Base-by-base conservation (phyloP, 2,329 filamentous ascomycete genomes). In the Aspergillus alliaceus region DNA sequence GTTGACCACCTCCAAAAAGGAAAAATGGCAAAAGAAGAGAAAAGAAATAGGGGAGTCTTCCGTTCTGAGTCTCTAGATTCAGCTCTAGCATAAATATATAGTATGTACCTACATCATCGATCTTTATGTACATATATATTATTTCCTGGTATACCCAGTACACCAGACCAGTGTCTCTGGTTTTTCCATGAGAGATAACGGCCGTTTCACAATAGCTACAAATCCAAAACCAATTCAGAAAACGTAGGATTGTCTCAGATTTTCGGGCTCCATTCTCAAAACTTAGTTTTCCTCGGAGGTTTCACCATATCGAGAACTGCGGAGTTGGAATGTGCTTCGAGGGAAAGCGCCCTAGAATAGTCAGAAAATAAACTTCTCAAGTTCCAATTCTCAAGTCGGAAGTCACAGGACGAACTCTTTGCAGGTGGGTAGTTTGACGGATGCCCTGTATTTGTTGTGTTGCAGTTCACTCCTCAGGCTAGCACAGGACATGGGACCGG, bases 271-370 rank as follows among this genome's bases (percentile, higher is more conserved):
- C 54, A 20, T 61, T 57, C 53, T 60, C 58, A 57, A 64, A 60
- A 59, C 51, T 54, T 59, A 55, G 58, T 50, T 56, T 49, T 35
- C 51, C 29, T 59, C 64, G 65, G 65, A 53, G 56, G 46, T 63
- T 63, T 67, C 58, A 46, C 65, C 59, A 32, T 52, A 63, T 66
- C 31, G 39, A 64, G 64, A 65, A 63, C 64, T 34, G 47, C 31
- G 54, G 39, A 48, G 32, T 54, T 60, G 53, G 59, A 56, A 53
- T 54, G 58, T 57, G 59, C 62, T 56, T 62, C 49, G 50, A 53
- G 54, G 53, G 49, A 54, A 47, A 31, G 39, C 27, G 22, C 58
- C 48, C 53, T 32, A 53, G 31, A 34, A 37, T 29, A 50, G 49
- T 48, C 48, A 48, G 50, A 31, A 25, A 56, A 52, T 61, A 64